These are phyloP conservation scores for Heliamphora pulchella DNA, from an alignment of 179 eudicot species.

Conservation along the genomic window DNA sequence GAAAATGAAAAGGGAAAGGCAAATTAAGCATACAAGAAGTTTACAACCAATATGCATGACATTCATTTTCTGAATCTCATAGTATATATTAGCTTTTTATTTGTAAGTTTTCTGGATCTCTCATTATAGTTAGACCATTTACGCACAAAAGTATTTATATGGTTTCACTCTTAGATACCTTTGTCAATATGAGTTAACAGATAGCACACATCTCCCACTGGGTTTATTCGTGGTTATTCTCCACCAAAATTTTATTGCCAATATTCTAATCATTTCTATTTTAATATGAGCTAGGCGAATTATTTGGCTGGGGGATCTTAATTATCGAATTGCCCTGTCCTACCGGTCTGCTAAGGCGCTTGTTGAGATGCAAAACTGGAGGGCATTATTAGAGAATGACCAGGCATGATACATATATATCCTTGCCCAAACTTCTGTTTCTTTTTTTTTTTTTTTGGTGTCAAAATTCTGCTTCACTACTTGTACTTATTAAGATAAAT, in stretches of 20 bases:
- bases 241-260: not conserved
- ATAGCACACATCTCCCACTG: not conserved
- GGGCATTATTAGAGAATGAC: constrained; percentile 74
- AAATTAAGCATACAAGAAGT: too few relatives aligned
- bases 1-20: not conserved
- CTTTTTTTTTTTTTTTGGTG: not conserved
- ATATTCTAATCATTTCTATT: constrained; percentile 11
- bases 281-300: constrained; percentile 51
- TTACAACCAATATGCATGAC: too few relatives aligned
- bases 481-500: not conserved
- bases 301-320: constrained; percentile 97
- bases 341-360: constrained; percentile 85
- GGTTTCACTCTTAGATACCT: not conserved
- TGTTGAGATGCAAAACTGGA: constrained; percentile 96
- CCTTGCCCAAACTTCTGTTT: not conserved
- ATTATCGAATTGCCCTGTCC: constrained; percentile 78
- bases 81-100: not conserved
- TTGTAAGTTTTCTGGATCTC: not conserved
- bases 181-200: too few relatives aligned
- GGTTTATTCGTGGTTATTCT: not conserved
- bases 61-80: too few relatives aligned
- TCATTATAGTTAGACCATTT: not conserved
- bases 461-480: constrained; percentile 3
- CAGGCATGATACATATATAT: constrained; percentile 47
- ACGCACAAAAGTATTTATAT: not conserved